Evolutionary conservation across 768 basidiomycete genomes (phyloP), one percentile per base, ranked within the genome.

Genomic region (Inosperma sp.): DNA sequence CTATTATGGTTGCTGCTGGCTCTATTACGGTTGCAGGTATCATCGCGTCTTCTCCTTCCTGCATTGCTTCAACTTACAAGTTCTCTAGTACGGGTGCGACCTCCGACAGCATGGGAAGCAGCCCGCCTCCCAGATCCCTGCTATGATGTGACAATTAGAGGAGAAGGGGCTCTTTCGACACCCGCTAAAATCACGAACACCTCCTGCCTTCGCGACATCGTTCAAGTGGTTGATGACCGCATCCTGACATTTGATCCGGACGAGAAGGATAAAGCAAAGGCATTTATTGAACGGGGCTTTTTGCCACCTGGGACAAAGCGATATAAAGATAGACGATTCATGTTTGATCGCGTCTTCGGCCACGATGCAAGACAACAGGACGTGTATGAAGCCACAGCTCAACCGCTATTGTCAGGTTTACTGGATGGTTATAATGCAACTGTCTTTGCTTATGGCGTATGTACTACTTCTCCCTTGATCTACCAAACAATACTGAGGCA

Each of bases 401-500:
- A 86, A 63, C 93, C 93, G 27, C 72, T 99, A 42, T 74, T 99
- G 14, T 76, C 80, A 57, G 86, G 91, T 21, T 71, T 99, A 21
- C 73, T 99, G 52, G 88, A 97, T 60, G 96, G 96, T 8, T 99
- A 83, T 71, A 97, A 99, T 60, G 88, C 93, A 36, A 99, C 96
- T 9, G 88, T 97, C 7, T 98, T 99, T 73, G 96, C 96, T 3
- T 99, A 99, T 66, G 96, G 96, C 30, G 96, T 98, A 68, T 66
- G 89, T 49, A 39, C 3, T 14, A 21, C 16, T 7, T 43, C 16
- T 23, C 25, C 45, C 4, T 4, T 34, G n/a, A n/a, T 43, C 8
- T 21, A 19, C 26, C n/a, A 37, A 29, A 13, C 21, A 22, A 23
- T 21, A 21, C 47, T 42, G 27, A 44, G 31, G 40, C 56, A 43